Conservation (phyloP, 1,284 basidiomycete species). For the Moniliella sp. region DNA sequence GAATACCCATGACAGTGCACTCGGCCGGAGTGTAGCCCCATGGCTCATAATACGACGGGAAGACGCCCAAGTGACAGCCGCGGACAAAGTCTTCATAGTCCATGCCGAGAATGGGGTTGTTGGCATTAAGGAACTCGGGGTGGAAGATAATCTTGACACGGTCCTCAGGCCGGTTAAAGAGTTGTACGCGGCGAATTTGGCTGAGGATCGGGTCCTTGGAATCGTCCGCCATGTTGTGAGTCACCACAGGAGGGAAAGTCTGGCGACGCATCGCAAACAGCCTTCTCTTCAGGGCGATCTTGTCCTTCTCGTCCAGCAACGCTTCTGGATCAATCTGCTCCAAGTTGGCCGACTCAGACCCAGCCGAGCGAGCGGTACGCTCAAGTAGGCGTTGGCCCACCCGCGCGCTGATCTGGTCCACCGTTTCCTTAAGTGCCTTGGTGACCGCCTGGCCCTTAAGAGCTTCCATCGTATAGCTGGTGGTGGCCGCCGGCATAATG, state of each 20-base stretch:
- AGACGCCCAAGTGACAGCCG: slow-evolving; percentile 89
- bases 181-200: slow-evolving; percentile 72
- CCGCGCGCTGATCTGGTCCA: slow-evolving; percentile 68
- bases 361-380: slow-evolving; percentile 71
- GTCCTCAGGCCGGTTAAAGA: slow-evolving; percentile 65
- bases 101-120: slow-evolving; percentile 83
- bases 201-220: slow-evolving; percentile 72
- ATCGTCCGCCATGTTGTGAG: slow-evolving; percentile 95
- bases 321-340: slow-evolving; percentile 34
- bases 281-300: slow-evolving; percentile 79
- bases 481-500: slow-evolving; percentile 87
- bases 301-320: slow-evolving; percentile 72
- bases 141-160: slow-evolving; percentile 93
- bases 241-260: slow-evolving; percentile 72
- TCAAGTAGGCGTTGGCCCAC: slow-evolving; percentile 79
- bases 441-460: slow-evolving; percentile 94
- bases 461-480: slow-evolving; percentile 89
- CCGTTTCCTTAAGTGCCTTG: slow-evolving; percentile 80
- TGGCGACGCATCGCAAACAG: slow-evolving; percentile 87
- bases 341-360: slow-evolving; percentile 42
- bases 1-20: slow-evolving; percentile 71
- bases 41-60: slow-evolving; percentile 80
- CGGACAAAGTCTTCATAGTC: slow-evolving; percentile 98
- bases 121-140: slow-evolving; percentile 89
- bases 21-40: slow-evolving; percentile 56